A percentile compares a stretch with the other conserved stretches of the same genome.
These are phyloP conservation scores for Pyrenochaeta sp. DNA, from an alignment of 2,329 filamentous ascomycete genomes.

Conservation along the genomic window DNA sequence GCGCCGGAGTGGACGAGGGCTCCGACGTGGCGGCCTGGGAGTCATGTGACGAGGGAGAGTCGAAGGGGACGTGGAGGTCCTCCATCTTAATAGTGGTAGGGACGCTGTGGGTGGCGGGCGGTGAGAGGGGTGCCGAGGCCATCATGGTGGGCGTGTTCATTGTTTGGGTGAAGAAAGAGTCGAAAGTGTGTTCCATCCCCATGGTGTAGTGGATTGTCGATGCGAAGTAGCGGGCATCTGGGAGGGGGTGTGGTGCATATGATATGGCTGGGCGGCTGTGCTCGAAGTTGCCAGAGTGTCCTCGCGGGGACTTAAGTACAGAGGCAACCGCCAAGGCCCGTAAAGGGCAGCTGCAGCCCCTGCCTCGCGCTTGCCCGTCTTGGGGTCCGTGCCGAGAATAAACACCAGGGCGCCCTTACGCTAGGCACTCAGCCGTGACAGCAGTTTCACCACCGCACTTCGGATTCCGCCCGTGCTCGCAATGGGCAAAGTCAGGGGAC, in stretches of 20 bases:
- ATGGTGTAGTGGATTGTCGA: slow-evolving; percentile 31
- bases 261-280: slow-evolving; percentile 30
- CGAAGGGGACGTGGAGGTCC: slow-evolving; percentile 44
- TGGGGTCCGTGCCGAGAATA: slow-evolving; percentile 6
- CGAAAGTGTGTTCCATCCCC: slow-evolving; percentile 38
- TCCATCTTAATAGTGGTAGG: slow-evolving; percentile 53
- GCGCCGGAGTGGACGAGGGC: slow-evolving; percentile 27
- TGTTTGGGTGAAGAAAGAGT: slow-evolving; percentile 28
- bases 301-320: slow-evolving; percentile 44
- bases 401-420: slow-evolving; percentile 17
- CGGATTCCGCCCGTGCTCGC: slow-evolving; percentile 23
- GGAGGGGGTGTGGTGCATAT: slow-evolving; percentile 34
- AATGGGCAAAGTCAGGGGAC: slow-evolving; percentile 25
- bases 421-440: slow-evolving; percentile 32
- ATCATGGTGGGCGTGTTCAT: slow-evolving; percentile 35
- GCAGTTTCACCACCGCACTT: slow-evolving; percentile 33
- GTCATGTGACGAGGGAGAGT: slow-evolving; percentile 30
- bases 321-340: slow-evolving; percentile 29
- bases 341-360: slow-evolving; percentile 25
- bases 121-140: slow-evolving; percentile 31
- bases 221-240: slow-evolving; percentile 42
- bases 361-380: slow-evolving; percentile 17
- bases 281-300: slow-evolving; percentile 37
- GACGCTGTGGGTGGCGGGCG: slow-evolving; percentile 28
- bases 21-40: slow-evolving; percentile 23